These are phyloP conservation scores for Oryza officinalis DNA, from an alignment of 176 grass and related monocot species.

Conservation along the genomic window DNA sequence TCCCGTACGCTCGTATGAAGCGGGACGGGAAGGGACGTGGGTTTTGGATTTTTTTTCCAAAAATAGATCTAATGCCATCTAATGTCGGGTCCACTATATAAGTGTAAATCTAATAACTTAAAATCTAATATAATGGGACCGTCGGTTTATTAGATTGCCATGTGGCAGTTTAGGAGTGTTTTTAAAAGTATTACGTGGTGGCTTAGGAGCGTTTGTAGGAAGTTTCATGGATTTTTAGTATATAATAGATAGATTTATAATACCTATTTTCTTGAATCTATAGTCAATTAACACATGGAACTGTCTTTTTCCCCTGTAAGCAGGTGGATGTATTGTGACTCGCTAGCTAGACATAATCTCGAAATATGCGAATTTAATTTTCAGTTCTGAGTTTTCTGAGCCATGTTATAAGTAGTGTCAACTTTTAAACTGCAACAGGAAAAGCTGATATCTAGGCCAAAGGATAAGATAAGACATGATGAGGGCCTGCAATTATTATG, in stretches of 20 bases:
- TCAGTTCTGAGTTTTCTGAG: background rate
- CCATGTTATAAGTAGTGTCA: background rate
- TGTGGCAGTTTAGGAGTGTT: no score
- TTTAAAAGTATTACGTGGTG: no score
- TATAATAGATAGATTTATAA: background rate
- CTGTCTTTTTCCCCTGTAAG: background rate
- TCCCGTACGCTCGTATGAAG: no score
- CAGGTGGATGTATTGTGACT: background rate
- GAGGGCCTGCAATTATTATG: background rate
- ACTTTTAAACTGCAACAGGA: background rate
- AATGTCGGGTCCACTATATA: no score
- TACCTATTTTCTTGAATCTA: background rate
- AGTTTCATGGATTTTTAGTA: no score
- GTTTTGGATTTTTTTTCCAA: no score
- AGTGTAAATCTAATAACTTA: no score
- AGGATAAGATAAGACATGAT: background rate
- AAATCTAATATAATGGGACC: no score
- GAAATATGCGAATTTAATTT: background rate
- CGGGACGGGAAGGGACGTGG: no score
- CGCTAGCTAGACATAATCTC: background rate
- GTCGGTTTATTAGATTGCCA: no score
- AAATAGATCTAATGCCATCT: no score
- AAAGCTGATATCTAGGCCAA: background rate
- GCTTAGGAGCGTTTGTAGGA: no score
- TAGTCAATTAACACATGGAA: conserved; percentile 1